Evolutionary conservation across 352 stramenopile genomes (phyloP).

Genomic region (Pythium oligandrum): DNA sequence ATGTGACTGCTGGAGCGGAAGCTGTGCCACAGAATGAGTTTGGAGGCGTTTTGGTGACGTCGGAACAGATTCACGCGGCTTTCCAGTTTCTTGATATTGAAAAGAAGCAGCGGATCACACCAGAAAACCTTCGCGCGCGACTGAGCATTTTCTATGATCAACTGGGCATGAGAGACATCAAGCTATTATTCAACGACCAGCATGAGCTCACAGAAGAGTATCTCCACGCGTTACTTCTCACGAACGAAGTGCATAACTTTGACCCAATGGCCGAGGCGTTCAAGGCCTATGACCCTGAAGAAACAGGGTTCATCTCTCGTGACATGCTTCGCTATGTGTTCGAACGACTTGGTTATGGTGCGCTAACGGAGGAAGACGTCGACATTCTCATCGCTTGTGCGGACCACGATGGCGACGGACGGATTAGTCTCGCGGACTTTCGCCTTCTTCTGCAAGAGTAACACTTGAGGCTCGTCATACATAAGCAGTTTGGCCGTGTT

Average conservation of each 20-base stretch:
- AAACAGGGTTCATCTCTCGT: constrained; percentile 73
- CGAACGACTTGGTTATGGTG: constrained; percentile 67
- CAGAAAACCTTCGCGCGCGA: constrained; percentile 72
- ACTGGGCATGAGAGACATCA: constrained; percentile 76
- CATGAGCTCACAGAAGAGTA: constrained; percentile 68
- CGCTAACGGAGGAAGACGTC: constrained; percentile 83
- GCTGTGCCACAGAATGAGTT: constrained; percentile 26
- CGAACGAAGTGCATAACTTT: constrained; percentile 89
- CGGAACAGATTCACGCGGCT: constrained; percentile 76
- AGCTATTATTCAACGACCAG: constrained; percentile 84
- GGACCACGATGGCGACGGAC: constrained; percentile 79
- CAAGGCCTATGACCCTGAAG: constrained; percentile 85
- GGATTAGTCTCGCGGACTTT: constrained; percentile 80
- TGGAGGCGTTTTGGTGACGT: constrained; percentile 78
- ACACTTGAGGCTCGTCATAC: too few relatives aligned
- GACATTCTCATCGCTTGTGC: constrained; percentile 80
- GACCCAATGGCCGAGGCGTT: constrained; percentile 88
- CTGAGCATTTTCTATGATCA: constrained; percentile 88
- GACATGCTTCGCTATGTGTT: constrained; percentile 87
- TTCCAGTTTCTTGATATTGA: constrained; percentile 91
- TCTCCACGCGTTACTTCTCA: constrained; percentile 69
- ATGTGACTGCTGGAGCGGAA: too few relatives aligned
- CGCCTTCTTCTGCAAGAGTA: constrained; percentile 47
- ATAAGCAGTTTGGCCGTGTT: too few relatives aligned
- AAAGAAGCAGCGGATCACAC: constrained; percentile 67